Evolutionary conservation across 257 asterid genomes (phyloP), one percentile per base, ranked within the genome.

Genomic region (Echium plantagineum): DNA sequence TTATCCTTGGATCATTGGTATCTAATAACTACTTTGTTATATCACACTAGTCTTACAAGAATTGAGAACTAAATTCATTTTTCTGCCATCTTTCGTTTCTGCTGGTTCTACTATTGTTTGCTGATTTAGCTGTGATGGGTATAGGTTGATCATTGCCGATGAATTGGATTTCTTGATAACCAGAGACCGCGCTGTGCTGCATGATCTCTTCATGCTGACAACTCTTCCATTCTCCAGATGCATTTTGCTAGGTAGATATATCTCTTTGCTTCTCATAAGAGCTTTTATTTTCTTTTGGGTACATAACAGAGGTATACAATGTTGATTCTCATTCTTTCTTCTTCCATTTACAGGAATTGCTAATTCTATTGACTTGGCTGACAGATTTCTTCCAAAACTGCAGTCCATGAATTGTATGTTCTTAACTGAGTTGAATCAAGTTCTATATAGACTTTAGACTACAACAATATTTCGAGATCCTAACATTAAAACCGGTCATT

Each of bases 151-250:
- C 68, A 62, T 93, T 64, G 97, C 82, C 67, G 99, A 93, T 60
- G 99, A 93, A 79, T 76, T 93, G 85, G 99, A 93, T 83, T 93
- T 83, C 77, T 80, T 93, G 79, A 86, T 93, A 48, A 83, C 97
- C 63, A 85, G 72, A 77, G 99, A 93, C 68, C 81, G 83, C 48
- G 83, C 77, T 4, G 90, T 83, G 66, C 97, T 89, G 69, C 97
- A 93, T 54, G 94, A 89, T 76, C 85, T 93, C 70, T 93, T 93
- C 84, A 86, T 89, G 93, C 81, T 89, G 47, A 86, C 99, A 59
- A 80, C 85, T 20, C 48, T 86, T 63, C 97, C 96, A 46, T 93
- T 81, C 77, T 83, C 99, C 70, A 86, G 78, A 82, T 93, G 94
- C 74, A 84, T 93, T 71, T 75, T 93, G 72, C 72, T 93, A 68